These are phyloP conservation scores for Amanita polypyramis DNA, from an alignment of 768 basidiomycete species.

Conservation along the genomic window DNA sequence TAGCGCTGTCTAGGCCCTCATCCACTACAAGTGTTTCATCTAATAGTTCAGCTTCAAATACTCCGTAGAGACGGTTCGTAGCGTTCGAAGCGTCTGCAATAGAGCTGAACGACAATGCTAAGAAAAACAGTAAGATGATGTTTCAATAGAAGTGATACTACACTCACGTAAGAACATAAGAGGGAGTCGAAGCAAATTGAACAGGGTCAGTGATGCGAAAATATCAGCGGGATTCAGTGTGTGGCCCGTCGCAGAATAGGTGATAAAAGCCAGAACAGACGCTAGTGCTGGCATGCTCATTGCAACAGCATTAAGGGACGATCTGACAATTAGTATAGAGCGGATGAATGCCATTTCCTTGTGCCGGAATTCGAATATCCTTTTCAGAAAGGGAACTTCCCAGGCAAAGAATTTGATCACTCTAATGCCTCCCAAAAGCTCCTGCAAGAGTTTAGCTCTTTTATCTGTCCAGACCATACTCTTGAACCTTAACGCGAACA, in stretches of 20 bases:
- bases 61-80: slow-evolving; percentile 58
- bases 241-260: slow-evolving; percentile 69
- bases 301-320: slow-evolving; percentile 58
- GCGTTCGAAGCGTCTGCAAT: slow-evolving; percentile 83
- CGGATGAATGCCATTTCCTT: slow-evolving; percentile 66
- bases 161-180: slow-evolving; percentile 59
- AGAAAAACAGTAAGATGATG: slow-evolving; percentile 15
- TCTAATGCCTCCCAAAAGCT: slow-evolving; percentile 82
- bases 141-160: slow-evolving; percentile 4
- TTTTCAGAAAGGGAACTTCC: slow-evolving; percentile 72
- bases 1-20: slow-evolving; percentile 43
- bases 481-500: slow-evolving; percentile 60
- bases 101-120: slow-evolving; percentile 36
- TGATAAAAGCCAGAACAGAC: slow-evolving; percentile 66
- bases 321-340: slow-evolving; percentile 51
- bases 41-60: slow-evolving; percentile 78
- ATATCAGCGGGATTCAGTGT: slow-evolving; percentile 56
- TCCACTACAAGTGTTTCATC: slow-evolving; percentile 49
- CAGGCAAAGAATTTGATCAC: slow-evolving; percentile 91
- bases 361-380: slow-evolving; percentile 57
- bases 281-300: slow-evolving; percentile 70
- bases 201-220: slow-evolving; percentile 79
- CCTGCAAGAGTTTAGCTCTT: slow-evolving; percentile 81
- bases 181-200: slow-evolving; percentile 74
- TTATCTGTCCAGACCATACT: slow-evolving; percentile 88